phyloP scores from a whole-genome alignment of 345 rosid genomes.

The Camelina sativa region DNA sequence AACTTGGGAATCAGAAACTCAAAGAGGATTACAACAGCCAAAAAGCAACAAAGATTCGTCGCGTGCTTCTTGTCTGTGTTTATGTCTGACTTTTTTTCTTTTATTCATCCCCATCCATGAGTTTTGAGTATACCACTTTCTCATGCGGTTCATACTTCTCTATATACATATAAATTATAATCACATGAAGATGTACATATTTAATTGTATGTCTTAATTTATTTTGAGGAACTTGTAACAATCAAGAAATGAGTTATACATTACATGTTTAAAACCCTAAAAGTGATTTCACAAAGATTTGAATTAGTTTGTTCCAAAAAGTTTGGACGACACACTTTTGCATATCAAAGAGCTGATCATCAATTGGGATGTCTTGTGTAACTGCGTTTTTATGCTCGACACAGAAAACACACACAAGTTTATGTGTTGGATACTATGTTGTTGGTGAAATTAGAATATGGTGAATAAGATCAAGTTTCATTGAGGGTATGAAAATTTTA shows the following conservation, averaged over 20 bases:
- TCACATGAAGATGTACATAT: too few relatives aligned
- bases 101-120: conserved; percentile 17
- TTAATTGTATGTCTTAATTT: not conserved
- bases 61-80: conserved; percentile 36
- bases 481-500: not conserved
- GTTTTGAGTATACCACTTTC: conserved; percentile 19
- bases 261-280: too few relatives aligned
- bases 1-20: conserved; percentile 11
- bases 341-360: too few relatives aligned
- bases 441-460: too few relatives aligned
- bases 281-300: too few relatives aligned
- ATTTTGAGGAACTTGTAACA: not conserved
- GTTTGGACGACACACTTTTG: too few relatives aligned
- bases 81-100: not conserved
- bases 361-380: not conserved
- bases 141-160: not conserved
- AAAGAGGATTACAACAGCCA: not conserved
- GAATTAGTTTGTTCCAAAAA: too few relatives aligned
- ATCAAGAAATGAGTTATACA: too few relatives aligned
- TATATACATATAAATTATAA: not conserved
- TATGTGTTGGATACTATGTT: too few relatives aligned
- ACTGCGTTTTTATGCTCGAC: not conserved
- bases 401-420: too few relatives aligned
- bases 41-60: conserved; percentile 37
- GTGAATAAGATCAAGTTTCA: too few relatives aligned